Base-by-base conservation (phyloP, 2,329 filamentous ascomycete species). In the Colletotrichum australisinense region DNA sequence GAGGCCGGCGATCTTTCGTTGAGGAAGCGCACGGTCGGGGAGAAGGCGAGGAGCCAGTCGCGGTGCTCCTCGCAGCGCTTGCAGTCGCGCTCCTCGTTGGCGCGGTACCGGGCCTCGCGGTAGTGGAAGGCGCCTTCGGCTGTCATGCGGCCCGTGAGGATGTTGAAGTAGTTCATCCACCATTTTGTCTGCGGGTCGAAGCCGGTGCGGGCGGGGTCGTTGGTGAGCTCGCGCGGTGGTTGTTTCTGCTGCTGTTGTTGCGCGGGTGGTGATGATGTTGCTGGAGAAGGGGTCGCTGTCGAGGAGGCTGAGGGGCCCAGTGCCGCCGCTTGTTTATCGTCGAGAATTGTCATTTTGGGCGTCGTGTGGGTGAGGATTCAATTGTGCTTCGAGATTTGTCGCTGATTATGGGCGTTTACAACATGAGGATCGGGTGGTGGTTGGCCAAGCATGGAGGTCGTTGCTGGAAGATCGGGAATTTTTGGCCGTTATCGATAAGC, bases 121-220 rank as follows among this genome's bases (percentile, higher is more conserved):
- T 95, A 98, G 84, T 93, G 90, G 79, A 93, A 90, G 75, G 88
- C 84, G 64, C 94, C 93, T 79, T 93, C 89, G 46, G 85, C 83
- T 22, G 91, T 93, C 85, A 97, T 92, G 78, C 89, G 87, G 69
- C 94, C 93, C 19, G 93, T 91, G 63, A 97, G 86, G 83, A 95
- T 93, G 78, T 90, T 90, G 88, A 97, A 98, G 86, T 95, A 93
- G 86, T 94, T 97, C 81, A 93, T 89, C 93, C 94, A 98, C 87
- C 88, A 90, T 74, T 84, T 83, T 58, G 86, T 87, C 76, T 86
- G 78, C 64, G 91, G 90, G 82, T 92, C 89, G 86, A 92, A 92
- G 76, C 90, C 90, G 26, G 90, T 92, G 75, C 88, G 86, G 72
- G 85, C 81, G 55, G 90, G 90, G 81, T 92, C 88, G 81, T 92